Evolutionary conservation across 2,329 filamentous ascomycete species (phyloP), one percentile per base, ranked within the genome.

Genomic region (Neurospora sp.): DNA sequence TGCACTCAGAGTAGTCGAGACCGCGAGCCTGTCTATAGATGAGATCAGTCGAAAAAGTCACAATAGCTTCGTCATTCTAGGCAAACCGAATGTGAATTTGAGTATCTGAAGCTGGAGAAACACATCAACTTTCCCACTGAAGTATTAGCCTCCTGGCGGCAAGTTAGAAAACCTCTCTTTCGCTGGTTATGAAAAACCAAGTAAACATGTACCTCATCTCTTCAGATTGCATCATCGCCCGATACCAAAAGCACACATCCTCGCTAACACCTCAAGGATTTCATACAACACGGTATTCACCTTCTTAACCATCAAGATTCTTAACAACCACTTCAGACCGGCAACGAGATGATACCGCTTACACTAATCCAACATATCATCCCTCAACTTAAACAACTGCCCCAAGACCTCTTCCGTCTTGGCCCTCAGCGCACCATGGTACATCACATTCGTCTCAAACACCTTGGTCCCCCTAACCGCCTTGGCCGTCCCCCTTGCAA

Each of bases 371-470:
- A 89, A 83, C 2, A 82, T 81, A 74, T 89, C 86, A 71, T 97
- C 93, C 73, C 93, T 87, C 77, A 97, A 79, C 68, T 85, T 87
- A 77, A 96, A 96, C 3, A 97, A 82, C 75, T 91, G 87, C 74
- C 87, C 87, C 75, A 97, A 82, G 19, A 97, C 87, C 74, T 96
- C 92, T 37, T 92, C 91, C 4, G 89, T 83, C 80, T 88, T 91
- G 68, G 85, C 85, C 71, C 92, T 85, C 62, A 97, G 79, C 0
- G 91, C 95, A 77, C 96, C 91, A 79, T 98, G 95, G 77, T 96
- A 96, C 85, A 97, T 87, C 33, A 86, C 84, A 78, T 97, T 97
- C 46, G 93, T 97, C 77, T 96, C 88, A 75, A 91, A 96, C 52
- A 92, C 89, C 81, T 92, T 93, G 77, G 88, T 90, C 0, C 89